A percentile compares a stretch with the other conserved stretches of the same genome.
These are phyloP conservation scores for Gautieria morchelliformis DNA, from an alignment of 768 basidiomycete species.

Conservation along the genomic window DNA sequence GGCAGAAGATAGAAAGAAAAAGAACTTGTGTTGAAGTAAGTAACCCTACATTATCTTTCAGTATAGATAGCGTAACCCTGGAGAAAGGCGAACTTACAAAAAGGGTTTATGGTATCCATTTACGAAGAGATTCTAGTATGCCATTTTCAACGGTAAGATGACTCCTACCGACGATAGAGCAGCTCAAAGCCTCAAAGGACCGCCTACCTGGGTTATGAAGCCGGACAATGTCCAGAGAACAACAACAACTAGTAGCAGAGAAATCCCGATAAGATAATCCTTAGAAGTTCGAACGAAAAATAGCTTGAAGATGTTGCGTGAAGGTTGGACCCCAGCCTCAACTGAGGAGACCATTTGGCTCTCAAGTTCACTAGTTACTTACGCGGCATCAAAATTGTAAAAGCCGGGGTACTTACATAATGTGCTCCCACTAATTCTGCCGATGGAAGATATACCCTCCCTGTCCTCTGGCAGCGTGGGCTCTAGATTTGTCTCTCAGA, in stretches of 20 bases:
- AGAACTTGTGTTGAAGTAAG: slow-evolving; percentile 87
- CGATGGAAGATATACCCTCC: slow-evolving; percentile 70
- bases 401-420: background rate
- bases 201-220: slow-evolving; percentile 70
- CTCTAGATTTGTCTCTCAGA: slow-evolving; percentile 76
- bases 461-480: slow-evolving; percentile 65
- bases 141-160: background rate
- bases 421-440: background rate
- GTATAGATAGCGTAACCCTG: background rate
- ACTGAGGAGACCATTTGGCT: background rate
- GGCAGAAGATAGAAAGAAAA: slow-evolving; percentile 79
- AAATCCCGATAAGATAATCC: slow-evolving; percentile 51
- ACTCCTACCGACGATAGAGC: background rate
- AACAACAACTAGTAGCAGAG: slow-evolving; percentile 64
- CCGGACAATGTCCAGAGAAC: slow-evolving; percentile 83
- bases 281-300: slow-evolving; percentile 15
- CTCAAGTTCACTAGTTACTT: too few species aligned
- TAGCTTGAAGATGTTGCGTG: background rate
- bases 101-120: slow-evolving; percentile 85
- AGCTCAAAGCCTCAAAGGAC: background rate
- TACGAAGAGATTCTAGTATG: slow-evolving; percentile 34
- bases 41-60: slow-evolving; percentile 41
- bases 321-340: background rate
- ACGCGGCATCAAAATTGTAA: background rate
- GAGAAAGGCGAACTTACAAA: slow-evolving; percentile 39